phyloP scores from a whole-genome alignment of 352 stramenopile genomes.

The Globisporangium emineosum region DNA sequence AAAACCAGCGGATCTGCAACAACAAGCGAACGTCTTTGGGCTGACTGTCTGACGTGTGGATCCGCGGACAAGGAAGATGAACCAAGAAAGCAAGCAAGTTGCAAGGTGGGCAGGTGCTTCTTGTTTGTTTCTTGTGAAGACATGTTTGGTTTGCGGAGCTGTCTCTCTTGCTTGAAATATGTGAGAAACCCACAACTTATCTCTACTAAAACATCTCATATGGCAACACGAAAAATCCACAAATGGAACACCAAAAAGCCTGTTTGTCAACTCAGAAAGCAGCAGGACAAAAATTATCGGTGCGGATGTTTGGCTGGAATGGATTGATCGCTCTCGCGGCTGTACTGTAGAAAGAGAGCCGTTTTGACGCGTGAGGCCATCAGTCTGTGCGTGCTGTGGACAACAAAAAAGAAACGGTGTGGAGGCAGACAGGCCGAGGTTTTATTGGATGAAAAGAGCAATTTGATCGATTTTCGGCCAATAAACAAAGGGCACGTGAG shows the following conservation, averaged over 20 bases:
- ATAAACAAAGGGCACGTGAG: neutral
- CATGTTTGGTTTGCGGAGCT: too few relatives aligned
- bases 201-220: too few relatives aligned
- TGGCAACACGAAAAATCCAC: slow-evolving; percentile 2
- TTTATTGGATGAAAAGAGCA: slow-evolving; percentile 12
- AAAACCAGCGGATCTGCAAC: neutral
- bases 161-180: too few relatives aligned
- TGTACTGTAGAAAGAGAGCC: slow-evolving; percentile 8
- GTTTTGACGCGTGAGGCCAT: neutral
- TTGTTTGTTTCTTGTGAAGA: too few relatives aligned
- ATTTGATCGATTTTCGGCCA: neutral
- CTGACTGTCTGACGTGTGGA: slow-evolving; percentile 3
- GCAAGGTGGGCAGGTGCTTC: too few relatives aligned
- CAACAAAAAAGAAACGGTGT: neutral
- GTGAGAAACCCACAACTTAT: too few relatives aligned
- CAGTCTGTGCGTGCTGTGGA: neutral
- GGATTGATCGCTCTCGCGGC: slow-evolving; percentile 6
- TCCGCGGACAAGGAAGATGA: too few relatives aligned
- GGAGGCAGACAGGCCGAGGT: neutral
- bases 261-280: slow-evolving; percentile 1
- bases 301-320: neutral
- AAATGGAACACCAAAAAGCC: neutral
- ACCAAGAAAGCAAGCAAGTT: too few relatives aligned
- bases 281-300: neutral
- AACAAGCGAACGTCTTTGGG: neutral